Conservation (phyloP, 2,329 filamentous ascomycete genomes). For the Phyllosticta citriasiana region DNA sequence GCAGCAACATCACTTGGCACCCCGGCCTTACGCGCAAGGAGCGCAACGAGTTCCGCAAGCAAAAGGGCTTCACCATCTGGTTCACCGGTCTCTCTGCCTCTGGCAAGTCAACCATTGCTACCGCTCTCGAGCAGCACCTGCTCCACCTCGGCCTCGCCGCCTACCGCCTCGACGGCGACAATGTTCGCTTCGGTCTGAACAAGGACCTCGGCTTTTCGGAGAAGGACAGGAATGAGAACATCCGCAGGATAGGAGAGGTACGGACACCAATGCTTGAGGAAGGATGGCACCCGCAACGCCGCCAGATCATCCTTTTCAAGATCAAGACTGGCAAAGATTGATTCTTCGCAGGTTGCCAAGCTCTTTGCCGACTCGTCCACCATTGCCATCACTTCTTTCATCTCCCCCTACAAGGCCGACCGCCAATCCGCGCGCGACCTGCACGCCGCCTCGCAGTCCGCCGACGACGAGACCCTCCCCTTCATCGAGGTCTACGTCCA, state of each 20-base stretch:
- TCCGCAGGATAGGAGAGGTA: constrained; percentile 81
- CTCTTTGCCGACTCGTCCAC: constrained; percentile 86
- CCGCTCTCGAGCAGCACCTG: constrained; percentile 92
- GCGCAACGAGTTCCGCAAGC: constrained; percentile 64
- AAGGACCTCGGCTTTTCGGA: constrained; percentile 94
- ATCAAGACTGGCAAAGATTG: background rate
- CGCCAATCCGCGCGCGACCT: constrained; percentile 71
- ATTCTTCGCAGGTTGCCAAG: constrained; percentile 60
- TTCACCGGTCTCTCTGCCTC: constrained; percentile 93
- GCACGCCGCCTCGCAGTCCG: constrained; percentile 49
- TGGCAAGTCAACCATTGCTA: constrained; percentile 94
- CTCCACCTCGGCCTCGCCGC: constrained; percentile 73
- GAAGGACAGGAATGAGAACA: constrained; percentile 93
- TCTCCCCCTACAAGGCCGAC: constrained; percentile 87
- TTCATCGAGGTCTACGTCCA: constrained; percentile 95
- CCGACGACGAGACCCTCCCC: constrained; percentile 52
- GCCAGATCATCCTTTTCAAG: background rate
- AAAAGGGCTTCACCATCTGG: constrained; percentile 93
- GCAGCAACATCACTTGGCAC: constrained; percentile 87
- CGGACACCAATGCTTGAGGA: background rate
- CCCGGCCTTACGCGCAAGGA: constrained; percentile 67
- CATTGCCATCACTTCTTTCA: constrained; percentile 90
- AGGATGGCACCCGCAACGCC: background rate
- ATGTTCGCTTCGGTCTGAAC: constrained; percentile 95
- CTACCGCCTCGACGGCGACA: constrained; percentile 96